A percentile compares a stretch with the other conserved stretches of the same genome.
Conservation (phyloP, 2,329 filamentous ascomycete genomes). For the Venturia carpophila region DNA sequence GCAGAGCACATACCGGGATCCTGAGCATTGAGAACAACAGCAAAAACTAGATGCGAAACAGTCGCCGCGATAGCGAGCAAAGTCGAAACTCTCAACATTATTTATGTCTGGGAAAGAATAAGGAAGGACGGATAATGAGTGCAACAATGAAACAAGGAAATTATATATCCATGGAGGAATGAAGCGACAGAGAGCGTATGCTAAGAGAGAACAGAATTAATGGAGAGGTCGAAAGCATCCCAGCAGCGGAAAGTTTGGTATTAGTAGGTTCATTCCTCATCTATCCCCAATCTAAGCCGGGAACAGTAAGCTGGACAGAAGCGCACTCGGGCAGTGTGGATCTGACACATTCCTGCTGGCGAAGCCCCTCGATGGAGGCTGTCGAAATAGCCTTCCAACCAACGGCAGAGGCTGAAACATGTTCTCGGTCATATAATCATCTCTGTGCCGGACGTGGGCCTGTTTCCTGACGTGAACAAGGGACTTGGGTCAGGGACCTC, state of each 20-base stretch:
- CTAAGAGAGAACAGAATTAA: slow-evolving; percentile 3
- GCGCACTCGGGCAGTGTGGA: not conserved
- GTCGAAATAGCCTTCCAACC: not conserved
- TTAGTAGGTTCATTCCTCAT: slow-evolving; percentile 6
- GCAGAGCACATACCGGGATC: slow-evolving; percentile 6
- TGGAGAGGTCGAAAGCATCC: slow-evolving; percentile 2
- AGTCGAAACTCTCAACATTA: slow-evolving; percentile 10
- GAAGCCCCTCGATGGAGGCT: not conserved
- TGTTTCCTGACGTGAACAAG: not conserved
- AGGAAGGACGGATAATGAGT: not conserved
- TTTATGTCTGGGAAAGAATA: not conserved
- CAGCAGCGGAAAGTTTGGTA: not conserved
- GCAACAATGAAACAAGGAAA: not conserved
- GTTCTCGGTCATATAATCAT: not conserved
- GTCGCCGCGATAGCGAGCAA: slow-evolving; percentile 7
- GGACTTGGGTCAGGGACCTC: slow-evolving; percentile 6
- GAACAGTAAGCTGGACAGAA: not conserved
- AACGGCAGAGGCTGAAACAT: not conserved
- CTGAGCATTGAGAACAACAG: slow-evolving; percentile 11
- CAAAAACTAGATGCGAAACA: slow-evolving; percentile 1
- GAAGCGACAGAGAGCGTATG: not conserved
- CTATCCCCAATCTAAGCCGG: not conserved
- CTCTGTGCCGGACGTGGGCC: not conserved
- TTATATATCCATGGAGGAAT: slow-evolving; percentile 3
- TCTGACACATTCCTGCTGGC: slow-evolving; percentile 1